Conservation (phyloP, 163 green algal genomes). For the Chlamydomonas reinhardtii region DNA sequence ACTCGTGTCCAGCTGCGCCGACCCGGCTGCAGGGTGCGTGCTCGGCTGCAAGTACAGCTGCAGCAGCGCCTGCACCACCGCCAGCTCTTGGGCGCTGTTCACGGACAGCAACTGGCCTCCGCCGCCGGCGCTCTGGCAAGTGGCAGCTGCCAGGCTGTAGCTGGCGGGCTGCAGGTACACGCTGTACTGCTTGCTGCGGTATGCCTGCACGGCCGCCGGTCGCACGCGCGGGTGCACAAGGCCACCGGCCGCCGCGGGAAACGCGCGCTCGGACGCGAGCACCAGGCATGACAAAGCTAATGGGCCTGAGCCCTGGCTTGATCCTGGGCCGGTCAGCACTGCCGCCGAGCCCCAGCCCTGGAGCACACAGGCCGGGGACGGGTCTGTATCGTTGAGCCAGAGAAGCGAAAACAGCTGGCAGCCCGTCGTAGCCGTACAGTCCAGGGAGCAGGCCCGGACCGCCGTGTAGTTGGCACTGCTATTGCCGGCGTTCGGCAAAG, state of each 20-base stretch:
- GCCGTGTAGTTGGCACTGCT: neutral
- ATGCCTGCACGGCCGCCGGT: neutral
- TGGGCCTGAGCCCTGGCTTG: neutral
- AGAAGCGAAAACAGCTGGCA: neutral
- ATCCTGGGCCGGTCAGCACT: too few relatives aligned
- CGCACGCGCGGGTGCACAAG: neutral
- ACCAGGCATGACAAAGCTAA: neutral
- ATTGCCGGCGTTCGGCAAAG: too few relatives aligned
- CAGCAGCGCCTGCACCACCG: neutral
- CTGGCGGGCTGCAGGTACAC: neutral
- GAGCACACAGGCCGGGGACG: neutral
- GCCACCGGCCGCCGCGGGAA: neutral
- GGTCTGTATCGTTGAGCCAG: neutral
- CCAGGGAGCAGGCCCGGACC: neutral
- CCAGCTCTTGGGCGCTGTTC: neutral
- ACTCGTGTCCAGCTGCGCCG: neutral
- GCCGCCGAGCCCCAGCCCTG: neutral
- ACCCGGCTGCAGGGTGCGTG: neutral
- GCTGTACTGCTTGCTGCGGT: conserved; percentile 3
- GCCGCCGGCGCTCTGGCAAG: neutral
- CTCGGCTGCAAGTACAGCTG: neutral
- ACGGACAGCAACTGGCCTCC: neutral
- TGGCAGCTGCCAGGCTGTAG: neutral
- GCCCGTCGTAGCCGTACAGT: neutral
- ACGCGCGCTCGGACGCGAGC: neutral